These are phyloP conservation scores for Fusarium humuli DNA, from an alignment of 2,329 filamentous ascomycete genomes.

Conservation along the genomic window DNA sequence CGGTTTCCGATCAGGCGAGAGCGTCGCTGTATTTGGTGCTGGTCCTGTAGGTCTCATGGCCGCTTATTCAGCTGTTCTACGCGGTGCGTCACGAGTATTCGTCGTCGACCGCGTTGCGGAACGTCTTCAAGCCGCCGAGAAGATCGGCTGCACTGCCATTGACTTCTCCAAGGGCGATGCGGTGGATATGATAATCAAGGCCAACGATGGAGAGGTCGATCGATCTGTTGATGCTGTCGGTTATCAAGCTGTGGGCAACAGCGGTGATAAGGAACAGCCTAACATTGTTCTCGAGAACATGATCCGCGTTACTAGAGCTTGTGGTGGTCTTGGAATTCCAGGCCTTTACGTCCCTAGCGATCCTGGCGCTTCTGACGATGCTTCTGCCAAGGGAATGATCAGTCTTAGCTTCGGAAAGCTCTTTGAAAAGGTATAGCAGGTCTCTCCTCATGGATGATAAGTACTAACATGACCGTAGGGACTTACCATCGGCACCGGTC, in stretches of 20 bases:
- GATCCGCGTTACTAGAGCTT: slow-evolving; percentile 71
- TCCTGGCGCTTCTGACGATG: slow-evolving; percentile 71
- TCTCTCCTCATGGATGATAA: accelerated
- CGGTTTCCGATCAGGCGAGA: slow-evolving; percentile 70
- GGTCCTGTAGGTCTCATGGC: slow-evolving; percentile 75
- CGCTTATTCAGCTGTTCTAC: slow-evolving; percentile 70
- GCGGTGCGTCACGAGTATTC: slow-evolving; percentile 70
- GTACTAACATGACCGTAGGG: slow-evolving; percentile 54
- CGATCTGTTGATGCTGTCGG: slow-evolving; percentile 74
- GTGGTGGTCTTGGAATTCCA: slow-evolving; percentile 71
- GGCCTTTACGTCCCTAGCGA: slow-evolving; percentile 64
- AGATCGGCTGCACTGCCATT: slow-evolving; percentile 71
- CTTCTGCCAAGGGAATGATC: slow-evolving; percentile 72
- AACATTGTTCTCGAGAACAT: slow-evolving; percentile 73
- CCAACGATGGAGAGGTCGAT: slow-evolving; percentile 71
- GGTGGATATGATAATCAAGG: slow-evolving; percentile 69
- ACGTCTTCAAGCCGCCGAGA: slow-evolving; percentile 67
- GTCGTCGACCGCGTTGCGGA: slow-evolving; percentile 73
- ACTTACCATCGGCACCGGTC: slow-evolving; percentile 69
- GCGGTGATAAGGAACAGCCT: slow-evolving; percentile 68
- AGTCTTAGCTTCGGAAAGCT: slow-evolving; percentile 74
- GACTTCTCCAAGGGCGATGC: slow-evolving; percentile 70
- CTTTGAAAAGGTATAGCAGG: slow-evolving; percentile 67
- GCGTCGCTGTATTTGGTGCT: slow-evolving; percentile 73
- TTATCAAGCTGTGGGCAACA: slow-evolving; percentile 69